Evolutionary conservation across 2,329 filamentous ascomycete genomes (phyloP).

Genomic region (Paraconiothyrium sp.): DNA sequence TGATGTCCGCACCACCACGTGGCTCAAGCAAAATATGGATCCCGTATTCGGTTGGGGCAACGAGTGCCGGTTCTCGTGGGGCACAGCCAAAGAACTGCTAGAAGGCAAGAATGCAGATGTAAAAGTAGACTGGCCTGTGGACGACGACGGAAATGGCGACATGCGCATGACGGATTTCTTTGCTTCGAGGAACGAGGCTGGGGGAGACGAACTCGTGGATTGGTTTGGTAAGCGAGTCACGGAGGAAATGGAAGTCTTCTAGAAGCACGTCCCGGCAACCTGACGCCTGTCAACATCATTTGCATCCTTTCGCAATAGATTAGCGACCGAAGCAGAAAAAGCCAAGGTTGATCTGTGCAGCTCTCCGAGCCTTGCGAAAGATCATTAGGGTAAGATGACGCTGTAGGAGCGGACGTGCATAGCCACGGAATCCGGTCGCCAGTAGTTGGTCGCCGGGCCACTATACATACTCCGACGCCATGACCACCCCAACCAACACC

Average conservation of each 20-base stretch:
- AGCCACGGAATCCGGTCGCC: slow-evolving; percentile 23
- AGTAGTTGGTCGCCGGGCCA: slow-evolving; percentile 23
- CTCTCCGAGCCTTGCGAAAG: slow-evolving; percentile 3
- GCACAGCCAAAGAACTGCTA: slow-evolving; percentile 91
- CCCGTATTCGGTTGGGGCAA: slow-evolving; percentile 94
- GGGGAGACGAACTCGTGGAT: slow-evolving; percentile 72
- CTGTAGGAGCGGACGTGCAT: slow-evolving; percentile 17
- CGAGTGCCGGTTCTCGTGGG: slow-evolving; percentile 96
- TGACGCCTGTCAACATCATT: slow-evolving; percentile 2
- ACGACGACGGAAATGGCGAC: slow-evolving; percentile 72
- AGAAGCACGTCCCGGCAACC: slow-evolving; percentile 18
- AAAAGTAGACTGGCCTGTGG: slow-evolving; percentile 86
- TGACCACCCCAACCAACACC: slow-evolving; percentile 22
- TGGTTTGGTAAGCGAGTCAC: slow-evolving; percentile 85
- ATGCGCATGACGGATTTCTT: slow-evolving; percentile 82
- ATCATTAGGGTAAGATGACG: slow-evolving; percentile 10
- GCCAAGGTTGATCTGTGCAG: slow-evolving; percentile 6
- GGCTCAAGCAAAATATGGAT: slow-evolving; percentile 89
- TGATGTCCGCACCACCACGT: slow-evolving; percentile 80
- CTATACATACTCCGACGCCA: slow-evolving; percentile 24
- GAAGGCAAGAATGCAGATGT: slow-evolving; percentile 75
- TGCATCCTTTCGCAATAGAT: not conserved
- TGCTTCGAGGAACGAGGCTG: slow-evolving; percentile 55
- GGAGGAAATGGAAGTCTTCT: slow-evolving; percentile 78
- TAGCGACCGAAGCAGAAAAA: slow-evolving; percentile 2